Evolutionary conservation across 805 yeast genomes (phyloP), one percentile per base, ranked within the genome.

Genomic region (Candida awuae): DNA sequence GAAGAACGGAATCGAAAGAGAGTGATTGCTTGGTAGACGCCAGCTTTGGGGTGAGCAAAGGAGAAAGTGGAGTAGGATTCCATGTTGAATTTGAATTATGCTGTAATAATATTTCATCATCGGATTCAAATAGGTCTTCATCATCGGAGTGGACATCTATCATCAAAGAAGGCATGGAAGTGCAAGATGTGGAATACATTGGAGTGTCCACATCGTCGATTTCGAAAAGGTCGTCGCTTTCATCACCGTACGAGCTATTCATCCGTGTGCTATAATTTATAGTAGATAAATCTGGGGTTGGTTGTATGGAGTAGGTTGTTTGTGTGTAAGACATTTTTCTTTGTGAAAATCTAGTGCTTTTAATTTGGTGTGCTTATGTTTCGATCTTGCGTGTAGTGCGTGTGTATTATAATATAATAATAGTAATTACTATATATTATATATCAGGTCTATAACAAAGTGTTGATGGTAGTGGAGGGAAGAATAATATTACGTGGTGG

Each of bases 171-270:
- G 57, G 56, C 25, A 53, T 29, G 6, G 57, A 51, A 28, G 41
- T 20, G 13, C 34, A 15, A 29, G 27, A 25, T 22, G 29, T 2
- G 19, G 30, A 4, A 27, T 35, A 40, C 51, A 52, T 43, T 34
- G 43, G 35, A 14, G 50, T 49, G 15, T 47, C 52, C 8, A 47
- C 35, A 25, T 50, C 54, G 30, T 54, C 56, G 9, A 51, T 37
- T 19, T 41, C 42, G 36, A 53, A 51, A 17, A 50, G 42, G 29
- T 42, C 49, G 19, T 44, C 51, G n/a, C n/a, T n/a, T n/a, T n/a
- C n/a, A n/a, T n/a, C n/a, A n/a, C n/a, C n/a, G n/a, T n/a, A n/a
- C n/a, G n/a, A n/a, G n/a, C n/a, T n/a, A n/a, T n/a, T 14, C 6
- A 25, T 25, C 10, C n/a, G 10, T 25, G 28, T 25, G 14, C 10